Evolutionary conservation across 495 filamentous ascomycete species (phyloP).

Genomic region (Penicillium bovifimosum): DNA sequence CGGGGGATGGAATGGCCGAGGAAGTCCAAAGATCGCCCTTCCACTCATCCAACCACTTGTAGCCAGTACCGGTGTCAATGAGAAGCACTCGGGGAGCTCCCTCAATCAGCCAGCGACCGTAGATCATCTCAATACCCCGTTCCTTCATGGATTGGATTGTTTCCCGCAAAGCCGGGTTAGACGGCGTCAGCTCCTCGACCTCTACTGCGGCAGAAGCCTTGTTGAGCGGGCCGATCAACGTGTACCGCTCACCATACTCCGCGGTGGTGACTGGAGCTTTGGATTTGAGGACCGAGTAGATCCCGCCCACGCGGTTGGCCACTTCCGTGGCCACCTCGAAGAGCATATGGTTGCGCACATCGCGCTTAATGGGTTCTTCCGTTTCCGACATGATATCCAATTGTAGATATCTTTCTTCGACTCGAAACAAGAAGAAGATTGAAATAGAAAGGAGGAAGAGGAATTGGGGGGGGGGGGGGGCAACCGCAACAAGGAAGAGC

Average conservation of each 20-base stretch:
- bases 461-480: neutral
- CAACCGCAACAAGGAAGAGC: conserved; percentile 6
- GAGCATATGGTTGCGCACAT: conserved; percentile 75
- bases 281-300: conserved; percentile 98
- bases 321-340: conserved; percentile 97
- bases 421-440: conserved; percentile 3
- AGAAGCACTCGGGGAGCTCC: conserved; percentile 89
- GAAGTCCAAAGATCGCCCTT: conserved; percentile 92
- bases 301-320: conserved; percentile 95
- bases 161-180: conserved; percentile 68
- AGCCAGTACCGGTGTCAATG: conserved; percentile 91
- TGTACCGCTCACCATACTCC: conserved; percentile 97
- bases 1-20: conserved; percentile 86
- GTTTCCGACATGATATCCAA: conserved; percentile 29
- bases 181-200: conserved; percentile 85
- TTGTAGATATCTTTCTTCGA: neutral
- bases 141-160: conserved; percentile 88
- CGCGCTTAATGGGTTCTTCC: conserved; percentile 47
- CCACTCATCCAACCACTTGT: conserved; percentile 91
- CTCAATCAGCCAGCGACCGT: conserved; percentile 96
- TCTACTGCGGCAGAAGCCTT: conserved; percentile 88
- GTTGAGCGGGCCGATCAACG: conserved; percentile 91
- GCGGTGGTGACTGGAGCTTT: conserved; percentile 96
- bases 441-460: neutral
- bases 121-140: conserved; percentile 83